Base-by-base conservation (phyloP, 1,139 yeast genomes). In the Yamadazyma trypodendri region DNA sequence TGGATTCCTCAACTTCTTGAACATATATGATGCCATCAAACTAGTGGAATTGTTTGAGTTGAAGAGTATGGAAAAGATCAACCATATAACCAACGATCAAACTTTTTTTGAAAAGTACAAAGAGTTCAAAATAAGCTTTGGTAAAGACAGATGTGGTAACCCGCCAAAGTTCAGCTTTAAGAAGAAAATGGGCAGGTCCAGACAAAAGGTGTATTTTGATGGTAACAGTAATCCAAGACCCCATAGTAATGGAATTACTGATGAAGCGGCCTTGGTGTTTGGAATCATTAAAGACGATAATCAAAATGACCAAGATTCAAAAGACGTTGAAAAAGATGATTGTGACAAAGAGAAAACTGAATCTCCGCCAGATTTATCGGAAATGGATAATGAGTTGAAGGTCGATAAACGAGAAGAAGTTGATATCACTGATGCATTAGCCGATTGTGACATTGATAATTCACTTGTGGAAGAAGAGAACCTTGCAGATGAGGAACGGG, bases 141-240 rank as follows among this genome's bases (percentile, higher is more conserved):
- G 71, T 13, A 71, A 71, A 51, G 77, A 71, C 46, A 54, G 77
- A 42, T 71, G 77, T 52, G 77, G 74, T 2, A 68, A 68, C 43
- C 72, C 72, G 4, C 73, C 75, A 13, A 70, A 68, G 41, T 68
- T 67, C 50, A 65, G 63, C 45, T 69, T 60, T 55, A 66, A 58
- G 48, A 66, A 68, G 48, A 61, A 61, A 35, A 44, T 52, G 5
- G 52, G 50, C 10, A 47, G 47, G 31, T 41, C 41, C 6, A 43
- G 52, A 31, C 51, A 49, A 35, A 49, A 48, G 30, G 32, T 49
- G 6, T 49, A 49, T 32, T 49, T 48, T 36, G 48, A 48, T 29
- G 20, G 32, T 20, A 17, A 34, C 17, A 36, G 36, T 32, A 12
- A 6, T 8, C 27, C 28, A 25, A 31, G 17, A 16, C 11, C 31